Evolutionary conservation across 2,329 filamentous ascomycete genomes (phyloP).

Genomic region (Colletotrichum costaricense): DNA sequence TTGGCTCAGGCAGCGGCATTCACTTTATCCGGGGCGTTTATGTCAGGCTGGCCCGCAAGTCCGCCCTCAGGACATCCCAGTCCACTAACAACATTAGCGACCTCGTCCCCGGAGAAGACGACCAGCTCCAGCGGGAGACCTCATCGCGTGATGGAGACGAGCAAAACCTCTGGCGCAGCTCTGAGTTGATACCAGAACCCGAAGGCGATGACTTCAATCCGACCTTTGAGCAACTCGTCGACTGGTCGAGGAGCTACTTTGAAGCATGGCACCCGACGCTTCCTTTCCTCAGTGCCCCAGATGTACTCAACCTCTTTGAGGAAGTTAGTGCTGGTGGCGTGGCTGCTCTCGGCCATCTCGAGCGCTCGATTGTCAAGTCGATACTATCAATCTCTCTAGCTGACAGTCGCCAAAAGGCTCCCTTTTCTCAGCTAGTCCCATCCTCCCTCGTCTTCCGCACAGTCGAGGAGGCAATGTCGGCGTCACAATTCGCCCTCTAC

Average conservation of each 20-base stretch:
- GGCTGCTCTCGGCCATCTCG: conserved; percentile 44
- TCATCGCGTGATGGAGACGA: conserved; percentile 31
- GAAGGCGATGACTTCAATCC: conserved; percentile 32
- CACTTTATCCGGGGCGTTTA: conserved; percentile 68
- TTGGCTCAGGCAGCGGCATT: conserved; percentile 69
- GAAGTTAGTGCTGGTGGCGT: conserved; percentile 48
- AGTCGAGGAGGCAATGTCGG: conserved; percentile 61
- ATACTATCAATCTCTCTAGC: conserved; percentile 65
- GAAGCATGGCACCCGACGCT: conserved; percentile 68
- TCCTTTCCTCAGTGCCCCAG: conserved; percentile 66
- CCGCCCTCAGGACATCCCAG: conserved; percentile 27
- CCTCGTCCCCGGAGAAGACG: conserved; percentile 68
- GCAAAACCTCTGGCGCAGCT: conserved; percentile 48
- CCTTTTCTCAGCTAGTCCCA: conserved; percentile 48
- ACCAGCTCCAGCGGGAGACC: conserved; percentile 50
- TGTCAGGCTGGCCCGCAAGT: conserved; percentile 53
- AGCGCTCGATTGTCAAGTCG: conserved; percentile 57
- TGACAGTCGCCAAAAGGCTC: conserved; percentile 57
- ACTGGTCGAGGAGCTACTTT: conserved; percentile 65
- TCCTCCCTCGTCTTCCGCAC: conserved; percentile 57
- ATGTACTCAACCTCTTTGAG: conserved; percentile 59
- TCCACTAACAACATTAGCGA: conserved; percentile 41
- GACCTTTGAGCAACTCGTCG: conserved; percentile 60
- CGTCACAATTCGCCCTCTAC: conserved; percentile 57
- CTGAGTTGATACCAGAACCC: conserved; percentile 45